Percentiles rank a stretch among this genome's conserved stretches.
Evolutionary conservation across 2,329 filamentous ascomycete genomes (phyloP).

Genomic region (Xylaria arbuscula): DNA sequence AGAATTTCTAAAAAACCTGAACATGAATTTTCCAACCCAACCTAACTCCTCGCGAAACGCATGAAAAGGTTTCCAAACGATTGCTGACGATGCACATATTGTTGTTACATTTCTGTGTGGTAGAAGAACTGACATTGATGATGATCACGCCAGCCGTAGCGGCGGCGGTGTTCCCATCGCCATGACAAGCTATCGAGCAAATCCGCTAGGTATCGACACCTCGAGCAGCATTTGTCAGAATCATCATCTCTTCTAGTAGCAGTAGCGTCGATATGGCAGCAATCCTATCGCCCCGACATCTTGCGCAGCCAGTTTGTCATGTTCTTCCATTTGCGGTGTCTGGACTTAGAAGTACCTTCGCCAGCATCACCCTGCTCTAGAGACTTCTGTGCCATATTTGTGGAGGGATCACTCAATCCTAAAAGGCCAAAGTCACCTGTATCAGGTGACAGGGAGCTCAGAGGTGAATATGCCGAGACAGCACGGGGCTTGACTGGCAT

Average conservation of each 20-base stretch:
- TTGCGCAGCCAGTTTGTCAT: conserved; percentile 51
- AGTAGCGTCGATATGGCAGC: conserved; percentile 21
- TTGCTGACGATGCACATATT: conserved; percentile 13
- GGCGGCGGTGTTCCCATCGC: conserved; percentile 5
- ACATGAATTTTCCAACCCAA: not conserved
- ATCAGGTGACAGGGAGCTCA: conserved; percentile 33
- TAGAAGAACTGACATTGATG: conserved; percentile 10
- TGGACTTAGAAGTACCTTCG: conserved; percentile 22
- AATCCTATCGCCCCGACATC: conserved; percentile 49
- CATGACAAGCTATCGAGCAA: not conserved
- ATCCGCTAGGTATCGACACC: not conserved
- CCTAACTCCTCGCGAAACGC: conserved; percentile 22
- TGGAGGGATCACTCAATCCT: not conserved
- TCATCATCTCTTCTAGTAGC: conserved; percentile 13
- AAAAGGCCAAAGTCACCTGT: not conserved
- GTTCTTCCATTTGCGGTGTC: conserved; percentile 47
- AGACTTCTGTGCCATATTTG: not conserved
- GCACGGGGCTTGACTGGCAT: conserved; percentile 38
- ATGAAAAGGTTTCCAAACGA: not conserved
- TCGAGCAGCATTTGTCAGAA: not conserved
- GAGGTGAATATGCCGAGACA: conserved; percentile 42
- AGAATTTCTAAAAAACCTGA: conserved; percentile 4
- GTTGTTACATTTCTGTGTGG: conserved; percentile 28
- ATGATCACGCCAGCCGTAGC: not conserved
- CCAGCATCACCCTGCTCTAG: conserved; percentile 1